Evolutionary conservation across 805 yeast genomes (phyloP).

Genomic region (Cyberlindnera japonica): DNA sequence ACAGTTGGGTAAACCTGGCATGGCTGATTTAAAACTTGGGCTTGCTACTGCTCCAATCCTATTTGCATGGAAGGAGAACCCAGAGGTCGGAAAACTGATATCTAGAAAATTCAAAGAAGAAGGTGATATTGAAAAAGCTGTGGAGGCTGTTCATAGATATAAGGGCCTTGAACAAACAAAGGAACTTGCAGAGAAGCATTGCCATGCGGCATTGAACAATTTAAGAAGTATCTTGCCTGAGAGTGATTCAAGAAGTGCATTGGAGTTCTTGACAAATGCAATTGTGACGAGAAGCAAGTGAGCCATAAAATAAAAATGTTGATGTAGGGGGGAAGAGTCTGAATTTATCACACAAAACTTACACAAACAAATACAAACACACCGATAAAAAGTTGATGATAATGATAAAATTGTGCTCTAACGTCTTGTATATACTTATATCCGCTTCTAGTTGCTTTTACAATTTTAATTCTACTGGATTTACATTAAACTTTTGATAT

Average conservation of each 20-base stretch:
- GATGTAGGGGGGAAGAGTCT: too few relatives aligned
- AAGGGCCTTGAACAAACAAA: slow-evolving; percentile 77
- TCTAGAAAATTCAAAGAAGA: slow-evolving; percentile 73
- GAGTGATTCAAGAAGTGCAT: slow-evolving; percentile 83
- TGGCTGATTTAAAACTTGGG: slow-evolving; percentile 91
- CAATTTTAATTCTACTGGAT: too few relatives aligned
- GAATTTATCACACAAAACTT: background rate
- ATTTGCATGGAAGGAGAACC: slow-evolving; percentile 88
- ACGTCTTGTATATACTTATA: too few relatives aligned
- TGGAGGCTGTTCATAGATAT: slow-evolving; percentile 63
- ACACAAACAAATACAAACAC: background rate
- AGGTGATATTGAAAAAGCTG: slow-evolving; percentile 85
- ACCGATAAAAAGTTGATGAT: too few relatives aligned
- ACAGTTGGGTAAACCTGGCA: slow-evolving; percentile 90
- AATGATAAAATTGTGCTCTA: too few relatives aligned
- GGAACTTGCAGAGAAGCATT: slow-evolving; percentile 72
- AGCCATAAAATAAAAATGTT: too few relatives aligned
- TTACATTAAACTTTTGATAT: too few relatives aligned
- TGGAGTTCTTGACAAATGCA: slow-evolving; percentile 79
- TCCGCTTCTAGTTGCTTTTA: too few relatives aligned
- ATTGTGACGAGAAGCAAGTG: slow-evolving; percentile 77
- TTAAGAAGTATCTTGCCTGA: slow-evolving; percentile 70
- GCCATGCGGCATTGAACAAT: slow-evolving; percentile 69
- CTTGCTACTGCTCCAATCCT: slow-evolving; percentile 96
- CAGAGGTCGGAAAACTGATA: slow-evolving; percentile 80